Evolutionary conservation across 2,329 filamentous ascomycete genomes (phyloP), one percentile per base, ranked within the genome.

Genomic region (Phyllosticta citribraziliensis): DNA sequence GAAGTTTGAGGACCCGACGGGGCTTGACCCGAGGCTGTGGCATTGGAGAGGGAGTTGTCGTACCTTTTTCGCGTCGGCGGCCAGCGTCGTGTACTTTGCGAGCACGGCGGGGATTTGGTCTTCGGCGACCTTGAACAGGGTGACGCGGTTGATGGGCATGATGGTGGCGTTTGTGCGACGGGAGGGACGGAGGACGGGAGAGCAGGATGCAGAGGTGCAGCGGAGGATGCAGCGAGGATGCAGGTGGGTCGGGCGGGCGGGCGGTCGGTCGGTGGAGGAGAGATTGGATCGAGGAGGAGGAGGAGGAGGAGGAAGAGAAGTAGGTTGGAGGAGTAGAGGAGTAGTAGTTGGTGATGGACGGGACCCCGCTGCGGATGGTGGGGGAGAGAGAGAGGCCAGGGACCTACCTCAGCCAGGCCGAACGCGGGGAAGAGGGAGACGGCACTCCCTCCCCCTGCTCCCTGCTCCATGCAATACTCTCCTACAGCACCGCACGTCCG

Each of bases 81-180:
- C 64, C 62, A 74, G 65, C 10, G 70, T 69, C 9, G 69, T 66
- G 68, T 73, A 74, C 63, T 70, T 71, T 20, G 67, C 58, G 56
- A 72, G 65, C 3, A 68, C 66, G 58, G 68, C 67, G 62, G 71
- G 64, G 61, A 74, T 61, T 61, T 67, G 58, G 33, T 68, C 64
- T 53, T 74, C 68, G 58, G 69, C 65, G 61, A 74, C 66, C 64
- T 74, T 74, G 69, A 74, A 73, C 30, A 74, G 65, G 12, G 72
- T 74, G 56, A 74, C 64, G 61, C 72, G 72, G 58, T 70, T 62
- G 64, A 74, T 67, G 11, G 69, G 58, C 71, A 73, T 74, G 50
- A 54, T 56, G 60, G 58, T 56, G 58, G 27, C 27, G 27, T 30
- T 40, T 56, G 55, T 54, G 54, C 27, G 24, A 52, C 17, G 47